Base-by-base conservation (phyloP, 768 basidiomycete genomes). In the Filobasidium wieringae region DNA sequence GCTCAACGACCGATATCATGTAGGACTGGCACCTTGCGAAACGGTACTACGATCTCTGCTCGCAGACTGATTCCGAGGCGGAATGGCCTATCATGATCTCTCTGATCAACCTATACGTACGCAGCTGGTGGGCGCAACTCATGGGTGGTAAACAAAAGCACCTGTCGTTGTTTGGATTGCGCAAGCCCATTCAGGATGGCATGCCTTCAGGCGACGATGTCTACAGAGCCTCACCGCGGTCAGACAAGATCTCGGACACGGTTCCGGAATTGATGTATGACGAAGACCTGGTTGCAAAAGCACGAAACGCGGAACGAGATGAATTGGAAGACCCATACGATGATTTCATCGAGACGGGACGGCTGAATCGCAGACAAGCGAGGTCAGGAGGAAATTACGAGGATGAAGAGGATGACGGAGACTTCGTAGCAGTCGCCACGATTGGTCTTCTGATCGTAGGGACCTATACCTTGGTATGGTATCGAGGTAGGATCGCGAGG, bases 1-100 rank as follows among this genome's bases (percentile, higher is more conserved):
- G 15, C 31, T 9, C 39, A 27, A 15, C 34, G 9, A 8, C 51
- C 37, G 19, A 58, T 27, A n/a, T n/a, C 22, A 22, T 37, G 14
- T 63, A 91, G 84, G 95, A 99, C 73, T 97, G 88, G 77, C 86
- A 95, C 72, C 81, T 97, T 19, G 95, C 95, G 0, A 99, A 97
- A 73, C 80, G 95, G 22, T 86, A 92, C 70, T 97, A 96, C 71
- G 95, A 97, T 71, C 74, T 84, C 54, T 88, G 91, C 4, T 72
- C 87, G 40, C 88, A 92, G 62, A 88, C 87, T 4, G 92, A 92
- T 66, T 69, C 77, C 39, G 91, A 96, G 67, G 92, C 91, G 0
- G 90, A 88, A 68, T 76, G 96, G 24, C 91, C 93, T 0, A 87
- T 95, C 45, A 73, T 81, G 27, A 75, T 97, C 19, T 91, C 89